Evolutionary conservation across 1,284 basidiomycete species (phyloP), one percentile per base, ranked within the genome.

Genomic region (Schizophyllum commune): DNA sequence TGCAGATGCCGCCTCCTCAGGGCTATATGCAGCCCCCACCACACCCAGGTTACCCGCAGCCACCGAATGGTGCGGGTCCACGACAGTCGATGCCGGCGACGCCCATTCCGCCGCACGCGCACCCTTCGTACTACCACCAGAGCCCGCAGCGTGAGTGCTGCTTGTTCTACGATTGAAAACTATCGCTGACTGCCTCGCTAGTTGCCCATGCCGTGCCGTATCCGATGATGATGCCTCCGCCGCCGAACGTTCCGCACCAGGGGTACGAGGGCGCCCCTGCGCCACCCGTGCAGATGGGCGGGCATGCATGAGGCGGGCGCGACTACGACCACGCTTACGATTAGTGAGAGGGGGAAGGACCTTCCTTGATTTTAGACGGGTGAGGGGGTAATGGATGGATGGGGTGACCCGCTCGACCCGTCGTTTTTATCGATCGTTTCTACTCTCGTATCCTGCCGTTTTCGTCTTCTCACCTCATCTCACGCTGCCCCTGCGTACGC

Each of bases 221-320:
- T 72, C 87, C 82, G 17, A 89, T 90, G 87, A 92, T 92, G 89
- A 91, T 92, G 86, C 87, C 85, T 56, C 88, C 88, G 61, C 88
- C 86, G 55, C 84, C 27, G 27, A 27, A 27, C 27, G 27, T 27
- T 27, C 27, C 83, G 20, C 82, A 79, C 53, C 89, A 89, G 70
- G 82, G 80, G 51, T 91, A 91, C 72, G 88, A 91, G 57, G 82
- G 80, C 63, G 83, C 81, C 27, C 85, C 83, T 61, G 82, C 85
- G 52, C 86, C 85, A 56, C 88, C 83, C 34, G 84, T 85, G 56
- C 85, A 79, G 57, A 90, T 92, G 89, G 87, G 87, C 59, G 85
- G 86, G 60, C 86, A 88, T 68, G 82, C 82, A 62, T 84, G 75
- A 79, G 65, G 57, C 20, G 39, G 20, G 39, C 39, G 39, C 17